Conservation (phyloP, 2,329 filamentous ascomycete species). For the Aspergillus vadensis region DNA sequence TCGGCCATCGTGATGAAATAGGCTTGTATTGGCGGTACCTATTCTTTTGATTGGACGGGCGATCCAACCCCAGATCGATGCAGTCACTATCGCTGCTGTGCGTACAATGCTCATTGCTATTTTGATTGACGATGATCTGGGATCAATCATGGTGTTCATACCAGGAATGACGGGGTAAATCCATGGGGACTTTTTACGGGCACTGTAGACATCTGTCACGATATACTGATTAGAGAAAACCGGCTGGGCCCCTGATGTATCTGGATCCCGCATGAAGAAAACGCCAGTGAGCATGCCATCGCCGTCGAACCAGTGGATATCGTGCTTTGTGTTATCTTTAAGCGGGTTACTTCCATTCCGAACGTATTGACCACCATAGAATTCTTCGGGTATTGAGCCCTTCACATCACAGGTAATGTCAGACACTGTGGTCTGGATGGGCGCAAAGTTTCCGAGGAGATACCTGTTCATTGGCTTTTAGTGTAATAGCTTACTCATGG, state of each 20-base stretch:
- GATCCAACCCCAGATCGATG: conserved; percentile 54
- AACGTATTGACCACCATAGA: conserved; percentile 70
- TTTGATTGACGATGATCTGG: not conserved
- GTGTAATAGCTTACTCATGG: no score
- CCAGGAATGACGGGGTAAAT: conserved; percentile 64
- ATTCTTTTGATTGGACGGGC: conserved; percentile 64
- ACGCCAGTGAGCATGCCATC: conserved; percentile 75
- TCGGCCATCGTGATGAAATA: conserved; percentile 68
- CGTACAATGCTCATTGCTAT: not conserved
- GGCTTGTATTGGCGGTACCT: conserved; percentile 68
- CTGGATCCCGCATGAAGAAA: conserved; percentile 52
- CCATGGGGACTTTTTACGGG: conserved; percentile 51
- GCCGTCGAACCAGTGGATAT: conserved; percentile 74
- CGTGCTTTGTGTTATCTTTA: conserved; percentile 61
- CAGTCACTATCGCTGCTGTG: conserved; percentile 52
- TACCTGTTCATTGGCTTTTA: conserved; percentile 46
- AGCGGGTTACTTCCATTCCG: conserved; percentile 72
- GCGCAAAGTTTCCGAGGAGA: conserved; percentile 69
- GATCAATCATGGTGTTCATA: conserved; percentile 49
- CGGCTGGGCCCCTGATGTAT: conserved; percentile 51
- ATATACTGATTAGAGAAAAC: conserved; percentile 71
- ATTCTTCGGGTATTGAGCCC: conserved; percentile 63
- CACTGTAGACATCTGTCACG: conserved; percentile 66
- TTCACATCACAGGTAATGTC: conserved; percentile 59
- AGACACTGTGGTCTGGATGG: conserved; percentile 55